Evolutionary conservation across 257 asterid species (phyloP).

Genomic region (Solanum tacnaense): DNA sequence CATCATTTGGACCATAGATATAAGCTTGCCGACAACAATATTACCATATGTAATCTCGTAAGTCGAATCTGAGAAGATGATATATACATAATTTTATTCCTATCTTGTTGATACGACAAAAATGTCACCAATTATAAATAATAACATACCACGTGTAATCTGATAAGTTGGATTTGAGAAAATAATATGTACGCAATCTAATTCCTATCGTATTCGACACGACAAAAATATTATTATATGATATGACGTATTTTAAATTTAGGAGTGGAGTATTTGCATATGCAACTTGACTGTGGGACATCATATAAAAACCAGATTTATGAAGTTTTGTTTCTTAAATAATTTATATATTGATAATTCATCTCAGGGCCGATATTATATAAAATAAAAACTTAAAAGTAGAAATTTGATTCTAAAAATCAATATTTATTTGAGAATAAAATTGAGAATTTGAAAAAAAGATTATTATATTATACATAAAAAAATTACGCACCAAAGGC

Average conservation of each 20-base stretch:
- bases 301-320: too few relatives aligned
- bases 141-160: neutral
- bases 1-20: neutral
- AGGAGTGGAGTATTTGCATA: neutral
- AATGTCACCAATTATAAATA: neutral
- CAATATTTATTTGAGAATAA: neutral
- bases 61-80: too few relatives aligned
- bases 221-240: too few relatives aligned
- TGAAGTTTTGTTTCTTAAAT: neutral
- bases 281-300: neutral
- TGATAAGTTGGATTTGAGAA: too few relatives aligned
- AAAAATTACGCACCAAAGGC: too few relatives aligned
- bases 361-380: neutral
- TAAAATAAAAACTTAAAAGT: too few relatives aligned
- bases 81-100: neutral
- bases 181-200: too few relatives aligned
- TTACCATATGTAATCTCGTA: rapidly evolving
- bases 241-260: neutral
- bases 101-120: neutral
- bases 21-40: neutral
- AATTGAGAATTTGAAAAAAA: neutral
- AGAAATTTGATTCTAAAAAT: too few relatives aligned
- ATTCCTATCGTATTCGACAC: too few relatives aligned
- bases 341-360: neutral
- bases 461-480: neutral